Evolutionary conservation across 257 asterid genomes (phyloP).

Genomic region (Capsicum pubescens): DNA sequence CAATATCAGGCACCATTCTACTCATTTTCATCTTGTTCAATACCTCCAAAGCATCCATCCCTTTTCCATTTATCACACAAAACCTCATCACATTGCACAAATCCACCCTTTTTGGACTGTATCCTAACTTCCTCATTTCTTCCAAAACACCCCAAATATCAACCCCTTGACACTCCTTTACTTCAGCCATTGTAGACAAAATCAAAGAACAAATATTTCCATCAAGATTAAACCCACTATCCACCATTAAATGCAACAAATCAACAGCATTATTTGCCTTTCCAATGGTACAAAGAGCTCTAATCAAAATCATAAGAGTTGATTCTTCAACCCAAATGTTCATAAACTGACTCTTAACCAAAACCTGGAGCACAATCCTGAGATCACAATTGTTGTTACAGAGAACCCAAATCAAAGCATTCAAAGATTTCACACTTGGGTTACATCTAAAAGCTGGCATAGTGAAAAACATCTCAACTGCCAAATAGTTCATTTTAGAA

Average conservation of each 20-base stretch:
- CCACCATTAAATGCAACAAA: slow-evolving; percentile 54
- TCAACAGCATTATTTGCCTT: slow-evolving; percentile 49
- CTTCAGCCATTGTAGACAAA: slow-evolving; percentile 54
- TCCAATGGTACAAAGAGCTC: slow-evolving; percentile 66
- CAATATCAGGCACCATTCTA: slow-evolving; percentile 48
- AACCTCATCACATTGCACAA: slow-evolving; percentile 48
- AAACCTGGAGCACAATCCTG: slow-evolving; percentile 52
- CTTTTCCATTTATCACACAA: too few relatives aligned
- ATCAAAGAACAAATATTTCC: slow-evolving; percentile 56
- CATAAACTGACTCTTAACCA: slow-evolving; percentile 53
- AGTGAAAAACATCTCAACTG: slow-evolving; percentile 60
- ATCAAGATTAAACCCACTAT: slow-evolving; percentile 56
- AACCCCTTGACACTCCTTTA: slow-evolving; percentile 28
- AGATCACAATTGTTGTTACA: slow-evolving; percentile 51
- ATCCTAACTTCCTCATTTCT: slow-evolving; percentile 52
- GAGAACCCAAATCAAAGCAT: slow-evolving; percentile 58
- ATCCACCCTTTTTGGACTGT: slow-evolving; percentile 54
- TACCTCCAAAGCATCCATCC: too few relatives aligned
- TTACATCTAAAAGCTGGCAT: slow-evolving; percentile 63
- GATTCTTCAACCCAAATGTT: slow-evolving; percentile 65
- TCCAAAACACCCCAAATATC: slow-evolving; percentile 53
- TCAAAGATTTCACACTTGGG: slow-evolving; percentile 56
- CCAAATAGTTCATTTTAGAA: slow-evolving; percentile 46
- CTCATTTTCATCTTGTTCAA: slow-evolving; percentile 50
- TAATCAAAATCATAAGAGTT: slow-evolving; percentile 58